These are phyloP conservation scores for Papiliotrema flavescens DNA, from an alignment of 1,284 basidiomycete species.

Conservation along the genomic window DNA sequence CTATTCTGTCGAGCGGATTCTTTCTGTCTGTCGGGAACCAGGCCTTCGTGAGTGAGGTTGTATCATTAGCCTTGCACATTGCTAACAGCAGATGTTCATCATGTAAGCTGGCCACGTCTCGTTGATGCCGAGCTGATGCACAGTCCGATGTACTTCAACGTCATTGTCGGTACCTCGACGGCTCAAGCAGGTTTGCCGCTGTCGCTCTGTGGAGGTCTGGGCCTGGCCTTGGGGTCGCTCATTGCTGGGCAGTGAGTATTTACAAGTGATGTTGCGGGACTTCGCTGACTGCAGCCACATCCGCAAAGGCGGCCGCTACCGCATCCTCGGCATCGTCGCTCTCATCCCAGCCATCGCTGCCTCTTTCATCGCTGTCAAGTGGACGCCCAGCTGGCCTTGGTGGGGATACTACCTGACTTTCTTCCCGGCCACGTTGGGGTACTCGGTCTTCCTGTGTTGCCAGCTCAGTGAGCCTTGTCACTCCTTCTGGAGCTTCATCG, in stretches of 20 bases:
- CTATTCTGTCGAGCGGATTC: constrained; percentile 37
- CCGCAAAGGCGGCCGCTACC: constrained; percentile 37
- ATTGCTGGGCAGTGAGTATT: constrained; percentile 70
- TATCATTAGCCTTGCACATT: too few relatives aligned
- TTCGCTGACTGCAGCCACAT: constrained; percentile 32
- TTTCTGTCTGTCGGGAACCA: constrained; percentile 64
- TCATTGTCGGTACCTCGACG: constrained; percentile 40
- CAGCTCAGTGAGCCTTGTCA: constrained; percentile 32
- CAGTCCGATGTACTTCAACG: constrained; percentile 45
- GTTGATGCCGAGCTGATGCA: background rate
- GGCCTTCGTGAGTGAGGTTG: constrained; percentile 61
- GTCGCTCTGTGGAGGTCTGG: constrained; percentile 72
- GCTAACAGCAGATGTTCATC: constrained; percentile 10
- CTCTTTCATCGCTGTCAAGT: constrained; percentile 31
- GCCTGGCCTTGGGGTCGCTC: constrained; percentile 75
- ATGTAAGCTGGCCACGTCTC: constrained; percentile 1
- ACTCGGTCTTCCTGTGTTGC: constrained; percentile 43
- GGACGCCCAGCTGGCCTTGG: constrained; percentile 34
- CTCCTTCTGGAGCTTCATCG: too few relatives aligned
- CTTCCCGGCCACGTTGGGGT: constrained; percentile 44
- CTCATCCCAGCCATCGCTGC: constrained; percentile 34
- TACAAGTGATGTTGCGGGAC: background rate
- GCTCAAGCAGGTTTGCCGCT: constrained; percentile 48
- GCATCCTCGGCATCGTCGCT: constrained; percentile 32
- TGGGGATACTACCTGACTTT: constrained; percentile 44